Conservation (phyloP, 768 basidiomycete genomes). For the Boletus reticuloceps region DNA sequence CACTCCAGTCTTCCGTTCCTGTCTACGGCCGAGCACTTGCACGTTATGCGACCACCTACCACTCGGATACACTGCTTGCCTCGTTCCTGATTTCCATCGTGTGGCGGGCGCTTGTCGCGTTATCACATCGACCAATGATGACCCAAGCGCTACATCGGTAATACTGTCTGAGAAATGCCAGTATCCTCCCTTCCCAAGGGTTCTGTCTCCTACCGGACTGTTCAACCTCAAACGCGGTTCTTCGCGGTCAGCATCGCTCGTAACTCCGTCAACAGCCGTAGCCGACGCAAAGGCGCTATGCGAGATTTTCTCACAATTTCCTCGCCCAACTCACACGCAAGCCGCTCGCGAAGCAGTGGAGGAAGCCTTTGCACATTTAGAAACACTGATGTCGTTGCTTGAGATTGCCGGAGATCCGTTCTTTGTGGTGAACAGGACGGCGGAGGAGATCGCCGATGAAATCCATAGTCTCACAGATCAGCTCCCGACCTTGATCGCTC, state of each 20-base stretch:
- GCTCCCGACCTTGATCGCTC: slow-evolving; percentile 70
- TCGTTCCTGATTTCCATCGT: slow-evolving; percentile 69
- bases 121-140: slow-evolving; percentile 57
- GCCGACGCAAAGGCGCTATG: slow-evolving; percentile 61
- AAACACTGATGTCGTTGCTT: slow-evolving; percentile 54
- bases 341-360: slow-evolving; percentile 80
- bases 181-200: slow-evolving; percentile 36
- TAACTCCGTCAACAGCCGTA: slow-evolving; percentile 41
- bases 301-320: slow-evolving; percentile 58
- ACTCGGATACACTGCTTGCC: slow-evolving; percentile 61
- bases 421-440: slow-evolving; percentile 17
- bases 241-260: slow-evolving; percentile 66
- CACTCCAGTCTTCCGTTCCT: slow-evolving; percentile 59
- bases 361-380: slow-evolving; percentile 68
- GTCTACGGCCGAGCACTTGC: slow-evolving; percentile 56
- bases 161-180: slow-evolving; percentile 41
- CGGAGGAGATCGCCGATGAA: slow-evolving; percentile 35
- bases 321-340: slow-evolving; percentile 54
- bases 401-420: slow-evolving; percentile 44
- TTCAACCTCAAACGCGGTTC: slow-evolving; percentile 66
- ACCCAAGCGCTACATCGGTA: slow-evolving; percentile 39
- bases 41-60: slow-evolving; percentile 51
- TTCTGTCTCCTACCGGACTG: slow-evolving; percentile 54
- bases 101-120: slow-evolving; percentile 72
- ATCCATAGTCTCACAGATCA: slow-evolving; percentile 57